These are phyloP conservation scores for Mycena metata DNA, from an alignment of 768 basidiomycete genomes.

Conservation along the genomic window DNA sequence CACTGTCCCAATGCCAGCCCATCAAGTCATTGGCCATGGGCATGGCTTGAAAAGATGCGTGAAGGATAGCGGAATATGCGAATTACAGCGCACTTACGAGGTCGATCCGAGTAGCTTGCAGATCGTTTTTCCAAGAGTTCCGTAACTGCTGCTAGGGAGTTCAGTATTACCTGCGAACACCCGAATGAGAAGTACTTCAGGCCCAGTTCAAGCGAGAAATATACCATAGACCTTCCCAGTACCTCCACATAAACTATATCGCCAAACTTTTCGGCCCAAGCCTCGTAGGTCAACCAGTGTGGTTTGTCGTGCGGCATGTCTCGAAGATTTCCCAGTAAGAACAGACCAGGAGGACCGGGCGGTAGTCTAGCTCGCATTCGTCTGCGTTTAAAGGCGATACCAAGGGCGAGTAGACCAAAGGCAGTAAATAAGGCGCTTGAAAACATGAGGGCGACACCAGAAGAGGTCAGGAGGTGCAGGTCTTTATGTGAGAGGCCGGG, in stretches of 20 bases:
- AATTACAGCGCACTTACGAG: conserved; percentile 33
- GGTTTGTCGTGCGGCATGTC: conserved; percentile 44
- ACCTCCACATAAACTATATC: conserved; percentile 18
- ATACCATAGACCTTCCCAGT: conserved; percentile 46
- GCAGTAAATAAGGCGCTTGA: neutral
- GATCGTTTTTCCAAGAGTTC: conserved; percentile 63
- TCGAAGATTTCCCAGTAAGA: conserved; percentile 51
- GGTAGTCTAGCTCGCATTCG: conserved; percentile 42
- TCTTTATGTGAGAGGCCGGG: too few species aligned
- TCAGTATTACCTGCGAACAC: conserved; percentile 54
- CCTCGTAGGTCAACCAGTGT: conserved; percentile 48
- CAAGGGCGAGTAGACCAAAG: neutral
- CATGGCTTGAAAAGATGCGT: conserved; percentile 1
- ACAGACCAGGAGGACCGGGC: conserved; percentile 52
- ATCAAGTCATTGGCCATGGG: conserved; percentile 46
- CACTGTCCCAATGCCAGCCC: conserved; percentile 49
- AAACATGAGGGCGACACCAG: neutral
- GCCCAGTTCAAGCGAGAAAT: too few species aligned
- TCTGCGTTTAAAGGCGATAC: conserved; percentile 7
- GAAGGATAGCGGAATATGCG: neutral
- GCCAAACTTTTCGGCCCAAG: conserved; percentile 48
- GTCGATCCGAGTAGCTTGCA: conserved; percentile 60
- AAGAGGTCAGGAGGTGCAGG: too few species aligned
- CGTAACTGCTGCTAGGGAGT: conserved; percentile 52
- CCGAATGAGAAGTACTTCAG: conserved; percentile 33